Evolutionary conservation across 2,329 filamentous ascomycete genomes (phyloP), one percentile per base, ranked within the genome.

Genomic region (Aspergillus latus): DNA sequence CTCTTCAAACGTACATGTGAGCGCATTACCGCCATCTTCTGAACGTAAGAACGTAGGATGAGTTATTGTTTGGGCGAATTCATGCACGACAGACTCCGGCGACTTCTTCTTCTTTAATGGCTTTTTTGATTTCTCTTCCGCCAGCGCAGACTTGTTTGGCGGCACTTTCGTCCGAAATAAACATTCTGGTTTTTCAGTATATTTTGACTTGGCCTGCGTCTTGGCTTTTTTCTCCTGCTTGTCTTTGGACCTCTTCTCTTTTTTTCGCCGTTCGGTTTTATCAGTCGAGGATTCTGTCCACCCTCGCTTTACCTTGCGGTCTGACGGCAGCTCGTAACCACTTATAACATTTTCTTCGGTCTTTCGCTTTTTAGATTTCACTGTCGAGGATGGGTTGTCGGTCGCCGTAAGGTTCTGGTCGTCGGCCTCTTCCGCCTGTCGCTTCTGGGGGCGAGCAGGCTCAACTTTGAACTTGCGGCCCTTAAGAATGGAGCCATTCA

Each of bases 381-480:
- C 78, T 26, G 77, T 61, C 72, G 78, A 26, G 58, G 69, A 69
- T 44, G 65, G 65, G 57, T 68, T 74, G 57, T 65, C 74, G 57
- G 70, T 65, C 7, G 65, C 46, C 7, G 42, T n/a, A 8, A n/a
- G 61, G 4, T 63, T 68, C 10, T 65, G 62, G 62, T 58, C 67
- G 69, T 80, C 61, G 72, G 76, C 55, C 58, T 69, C 62, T 53
- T 71, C 62, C 70, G 70, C 48, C 71, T 75, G 77, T 67, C 61
- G 78, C 76, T 85, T 83, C 62, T 84, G 79, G 0, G 88, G 85
- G 48, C 85, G 85, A 5, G 94, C 94, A 62, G 88, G 86, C 66
- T 97, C 90, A 57, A 99, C 84, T 57, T 85, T 85, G 66, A 97
- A 84, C 74, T 96, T 97, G 58, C 82, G 81, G 7, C 94, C 94